Percentiles rank a stretch among this genome's conserved stretches.
Evolutionary conservation across 345 rosid genomes (phyloP).

Genomic region (Balakata baccata): DNA sequence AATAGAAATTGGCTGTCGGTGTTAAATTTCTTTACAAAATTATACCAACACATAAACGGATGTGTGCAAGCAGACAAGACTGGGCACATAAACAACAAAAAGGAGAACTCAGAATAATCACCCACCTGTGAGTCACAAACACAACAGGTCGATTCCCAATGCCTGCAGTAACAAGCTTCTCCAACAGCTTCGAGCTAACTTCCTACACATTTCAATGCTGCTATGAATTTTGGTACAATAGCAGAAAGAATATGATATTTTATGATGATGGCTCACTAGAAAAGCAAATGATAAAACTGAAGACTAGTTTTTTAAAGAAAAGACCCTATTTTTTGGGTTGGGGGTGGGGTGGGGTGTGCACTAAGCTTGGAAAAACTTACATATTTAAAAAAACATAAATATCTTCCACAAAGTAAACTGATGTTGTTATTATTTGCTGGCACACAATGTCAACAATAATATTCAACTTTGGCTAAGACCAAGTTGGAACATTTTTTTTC

Average conservation of each 20-base stretch:
- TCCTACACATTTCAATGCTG: slow-evolving; percentile 51
- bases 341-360: not conserved
- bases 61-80: not conserved
- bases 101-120: not conserved
- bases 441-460: no score
- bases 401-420: no score
- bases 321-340: no score
- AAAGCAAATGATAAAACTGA: not conserved
- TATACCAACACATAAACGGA: not conserved
- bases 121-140: slow-evolving; percentile 93
- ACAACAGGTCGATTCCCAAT: slow-evolving; percentile 94
- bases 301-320: not conserved
- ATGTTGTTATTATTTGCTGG: no score
- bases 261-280: not conserved
- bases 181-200: slow-evolving; percentile 76
- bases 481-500: no score
- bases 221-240: not conserved
- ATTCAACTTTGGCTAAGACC: no score
- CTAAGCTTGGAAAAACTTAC: not conserved
- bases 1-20: not conserved
- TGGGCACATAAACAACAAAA: not conserved
- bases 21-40: not conserved
- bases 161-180: slow-evolving; percentile 82
- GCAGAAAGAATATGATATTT: not conserved
- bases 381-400: not conserved